Percentiles rank a stretch among this genome's conserved stretches.
phyloP scores from a whole-genome alignment of 2,329 filamentous ascomycete species.

The Fusarium torreyae region DNA sequence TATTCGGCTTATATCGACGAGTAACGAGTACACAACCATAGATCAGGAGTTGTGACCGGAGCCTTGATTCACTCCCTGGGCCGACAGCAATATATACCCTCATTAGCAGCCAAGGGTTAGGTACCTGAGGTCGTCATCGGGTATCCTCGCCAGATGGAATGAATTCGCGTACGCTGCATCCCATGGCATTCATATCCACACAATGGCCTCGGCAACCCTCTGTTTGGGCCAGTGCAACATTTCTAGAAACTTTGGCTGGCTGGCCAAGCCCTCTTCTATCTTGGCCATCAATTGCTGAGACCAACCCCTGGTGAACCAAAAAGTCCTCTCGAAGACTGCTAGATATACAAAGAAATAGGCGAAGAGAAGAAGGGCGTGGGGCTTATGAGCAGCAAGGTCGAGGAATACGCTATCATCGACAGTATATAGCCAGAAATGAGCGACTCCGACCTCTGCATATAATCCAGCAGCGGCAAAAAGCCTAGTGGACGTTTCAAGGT shows the following conservation, averaged over 20 bases:
- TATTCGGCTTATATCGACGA: constrained; percentile 56
- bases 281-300: constrained; percentile 38
- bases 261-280: constrained; percentile 39
- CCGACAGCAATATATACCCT: background rate
- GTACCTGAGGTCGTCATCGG: too few relatives aligned
- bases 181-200: constrained; percentile 1
- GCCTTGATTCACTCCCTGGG: background rate
- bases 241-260: constrained; percentile 37
- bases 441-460: constrained; percentile 44
- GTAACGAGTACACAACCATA: constrained; percentile 50
- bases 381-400: constrained; percentile 46
- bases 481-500: constrained; percentile 37
- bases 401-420: constrained; percentile 47
- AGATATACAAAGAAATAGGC: constrained; percentile 47
- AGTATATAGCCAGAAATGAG: constrained; percentile 48
- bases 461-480: constrained; percentile 44
- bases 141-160: background rate
- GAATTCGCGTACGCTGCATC: background rate
- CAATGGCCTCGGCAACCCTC: constrained; percentile 32
- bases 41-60: constrained; percentile 54
- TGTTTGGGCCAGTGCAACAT: constrained; percentile 47
- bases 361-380: constrained; percentile 49
- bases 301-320: constrained; percentile 51
- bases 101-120: background rate
- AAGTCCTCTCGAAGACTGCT: constrained; percentile 46